These are phyloP conservation scores for thale cress (Arabidopsis thaliana) DNA, from an alignment of 345 rosid genomes.

Conservation along the genomic window TAIR10.1 NC_003070.9:22939001-22939500, in stretches of 20 bases:
- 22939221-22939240: conserved; percentile 40
- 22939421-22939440: conserved; percentile 4
- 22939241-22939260: conserved; percentile 45
- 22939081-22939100: neutral
- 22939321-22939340: neutral
- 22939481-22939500: conserved; percentile 4
- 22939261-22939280: conserved; percentile 5
- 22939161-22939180: conserved; percentile 45
- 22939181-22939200: conserved; percentile 48
- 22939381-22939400: neutral
- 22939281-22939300: conserved; percentile 22
- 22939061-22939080: conserved; percentile 17
- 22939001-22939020: conserved; percentile 32
- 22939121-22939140: conserved; percentile 42
- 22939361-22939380: conserved; percentile 22
- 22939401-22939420: too few relatives aligned
- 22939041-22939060: conserved; percentile 36
- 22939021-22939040: conserved; percentile 33
- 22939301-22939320: conserved; percentile 17
- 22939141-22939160: conserved; percentile 43
- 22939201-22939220: conserved; percentile 25
- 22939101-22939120: neutral
- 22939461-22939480: conserved; percentile 1
- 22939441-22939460: conserved; percentile 15
- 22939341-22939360: conserved; percentile 7